Conservation (phyloP, 305 asterid genomes). For the Caryopteris hybrid region DNA sequence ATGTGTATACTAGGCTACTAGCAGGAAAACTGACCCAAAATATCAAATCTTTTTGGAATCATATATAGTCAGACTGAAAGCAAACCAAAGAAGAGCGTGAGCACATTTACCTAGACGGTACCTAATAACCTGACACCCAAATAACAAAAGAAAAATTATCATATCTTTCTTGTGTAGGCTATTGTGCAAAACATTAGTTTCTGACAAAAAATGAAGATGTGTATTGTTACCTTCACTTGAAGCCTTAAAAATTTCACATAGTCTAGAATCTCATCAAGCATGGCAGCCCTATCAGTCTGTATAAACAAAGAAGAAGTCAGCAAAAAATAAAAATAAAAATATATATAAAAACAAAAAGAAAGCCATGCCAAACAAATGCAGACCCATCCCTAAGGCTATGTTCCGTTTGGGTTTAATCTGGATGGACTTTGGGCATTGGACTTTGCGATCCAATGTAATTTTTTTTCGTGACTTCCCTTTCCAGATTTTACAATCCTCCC, state of each 20-base stretch:
- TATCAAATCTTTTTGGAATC: not conserved
- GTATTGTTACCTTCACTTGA: constrained; percentile 71
- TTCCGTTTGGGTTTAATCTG: too few species aligned
- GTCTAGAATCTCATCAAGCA: constrained; percentile 95
- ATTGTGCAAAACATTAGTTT: not conserved
- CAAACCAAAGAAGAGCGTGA: not conserved
- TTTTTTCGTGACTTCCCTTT: too few species aligned
- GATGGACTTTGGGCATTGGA: too few species aligned
- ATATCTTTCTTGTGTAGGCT: not conserved
- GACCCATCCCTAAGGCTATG: not conserved
- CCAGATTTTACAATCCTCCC: too few species aligned
- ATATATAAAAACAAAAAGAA: too few species aligned
- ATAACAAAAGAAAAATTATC: not conserved
- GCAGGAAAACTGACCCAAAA: not conserved
- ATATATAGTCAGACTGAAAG: not conserved
- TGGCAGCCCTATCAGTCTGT: constrained; percentile 93
- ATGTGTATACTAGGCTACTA: not conserved
- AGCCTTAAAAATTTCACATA: constrained; percentile 92
- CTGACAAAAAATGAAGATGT: not conserved
- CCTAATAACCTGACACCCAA: not conserved
- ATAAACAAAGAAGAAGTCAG: not conserved
- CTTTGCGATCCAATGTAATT: too few species aligned
- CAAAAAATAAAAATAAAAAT: not conserved
- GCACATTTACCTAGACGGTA: too few species aligned
- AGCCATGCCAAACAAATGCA: not conserved